Evolutionary conservation across 371 early-diverging fungal genomes (phyloP), one percentile per base, ranked within the genome.

Genomic region (Dichotomocladium elegans): DNA sequence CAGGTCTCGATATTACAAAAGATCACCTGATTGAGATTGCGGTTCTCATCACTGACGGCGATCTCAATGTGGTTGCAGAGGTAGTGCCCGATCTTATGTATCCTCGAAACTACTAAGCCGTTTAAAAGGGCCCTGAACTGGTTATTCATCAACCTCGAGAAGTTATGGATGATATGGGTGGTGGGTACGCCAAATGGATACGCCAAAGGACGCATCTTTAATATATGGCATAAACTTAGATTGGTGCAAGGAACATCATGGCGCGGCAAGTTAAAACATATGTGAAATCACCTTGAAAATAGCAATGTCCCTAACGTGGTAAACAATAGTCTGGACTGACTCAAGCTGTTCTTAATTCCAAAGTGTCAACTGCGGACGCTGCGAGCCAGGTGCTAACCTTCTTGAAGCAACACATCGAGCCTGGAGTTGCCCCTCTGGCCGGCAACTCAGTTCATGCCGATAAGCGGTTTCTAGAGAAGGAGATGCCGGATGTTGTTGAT

Each of bases 361-460:
- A 64, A 10, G 64, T 83, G 26, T 79, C 85, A 0, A 80, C 80
- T 22, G 61, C 61, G n/a, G 74, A 91, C 33, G 96, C 96, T 1
- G 84, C 94, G 59, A 43, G 61, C 3, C 71, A 76, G 35, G 82
- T 96, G 15, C 63, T 91, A 12, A 75, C 66, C 0, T 91, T 95
- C 58, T 72, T 96, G 44, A 72, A 85, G 51, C 25, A 70, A 29
- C 83, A 92, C 67, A 74, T 92, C 44, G 77, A 83, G 4, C 41
- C 65, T 4, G 70, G 88, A 11, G 67, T 71, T 2, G 92, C 86
- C 0, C 81, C 90, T 11, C 70, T 96, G 33, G 95, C 93, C 0
- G 97, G 97, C n/a, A 97, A 94, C 73, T 88, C 92, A 26, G 94
- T 94, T 3, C 93, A 95, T 65, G 89, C 83, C 15, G 96, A 96